Conservation (phyloP, 1,284 basidiomycete species). For the Ceratobasidium sp. region DNA sequence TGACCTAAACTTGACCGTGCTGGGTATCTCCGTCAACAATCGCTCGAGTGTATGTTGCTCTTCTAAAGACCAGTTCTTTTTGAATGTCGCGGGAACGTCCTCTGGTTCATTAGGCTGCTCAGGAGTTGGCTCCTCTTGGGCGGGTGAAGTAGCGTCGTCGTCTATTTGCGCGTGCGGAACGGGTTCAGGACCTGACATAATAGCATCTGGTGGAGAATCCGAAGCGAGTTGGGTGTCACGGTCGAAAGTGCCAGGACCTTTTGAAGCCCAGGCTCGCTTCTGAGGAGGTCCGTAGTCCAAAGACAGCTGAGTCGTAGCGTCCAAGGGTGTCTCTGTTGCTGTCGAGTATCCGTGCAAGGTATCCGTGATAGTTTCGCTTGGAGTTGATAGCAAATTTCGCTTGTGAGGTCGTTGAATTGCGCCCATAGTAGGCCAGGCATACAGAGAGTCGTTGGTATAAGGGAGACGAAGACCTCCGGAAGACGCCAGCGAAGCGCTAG, state of each 20-base stretch:
- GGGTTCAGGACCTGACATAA: background rate
- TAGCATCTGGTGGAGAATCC: background rate
- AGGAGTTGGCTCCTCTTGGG: background rate
- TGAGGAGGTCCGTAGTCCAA: background rate
- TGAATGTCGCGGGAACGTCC: slow-evolving; percentile 69
- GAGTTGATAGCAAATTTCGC: background rate
- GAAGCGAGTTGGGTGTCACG: background rate
- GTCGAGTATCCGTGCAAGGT: background rate
- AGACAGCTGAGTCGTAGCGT: background rate
- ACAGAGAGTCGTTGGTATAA: too few relatives aligned
- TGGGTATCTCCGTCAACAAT: slow-evolving; percentile 75
- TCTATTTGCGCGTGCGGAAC: background rate
- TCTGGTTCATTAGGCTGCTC: slow-evolving; percentile 39
- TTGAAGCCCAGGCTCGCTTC: slow-evolving; percentile 11
- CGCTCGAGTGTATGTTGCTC: slow-evolving; percentile 80
- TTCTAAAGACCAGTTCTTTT: slow-evolving; percentile 75
- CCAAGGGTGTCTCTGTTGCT: background rate
- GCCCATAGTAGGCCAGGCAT: background rate
- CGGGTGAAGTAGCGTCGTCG: background rate
- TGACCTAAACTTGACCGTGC: slow-evolving; percentile 76
- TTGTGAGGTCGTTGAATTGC: background rate
- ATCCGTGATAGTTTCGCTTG: background rate
- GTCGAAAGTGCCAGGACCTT: background rate
- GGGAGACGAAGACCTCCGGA: slow-evolving; percentile 23
- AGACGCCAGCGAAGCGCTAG: background rate